A percentile compares a stretch with the other conserved stretches of the same genome.
Conservation (phyloP, 352 stramenopile genomes). For the Phytophthora nicotianae region DNA sequence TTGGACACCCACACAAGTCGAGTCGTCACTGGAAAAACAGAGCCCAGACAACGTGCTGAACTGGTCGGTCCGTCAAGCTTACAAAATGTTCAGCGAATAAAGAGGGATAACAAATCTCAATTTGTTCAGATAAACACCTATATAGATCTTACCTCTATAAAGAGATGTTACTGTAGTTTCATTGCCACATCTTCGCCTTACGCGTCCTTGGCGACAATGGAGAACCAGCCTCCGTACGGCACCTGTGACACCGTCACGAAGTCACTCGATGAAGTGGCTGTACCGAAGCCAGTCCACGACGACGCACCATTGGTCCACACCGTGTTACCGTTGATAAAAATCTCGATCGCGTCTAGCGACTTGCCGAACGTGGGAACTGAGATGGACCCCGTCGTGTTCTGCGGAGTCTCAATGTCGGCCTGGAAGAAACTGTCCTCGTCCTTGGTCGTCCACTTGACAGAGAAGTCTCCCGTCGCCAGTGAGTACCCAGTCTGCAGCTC, state of each 20-base stretch:
- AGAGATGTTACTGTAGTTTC: too few relatives aligned
- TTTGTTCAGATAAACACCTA: too few relatives aligned
- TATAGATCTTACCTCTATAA: too few relatives aligned
- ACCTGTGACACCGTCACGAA: conserved; percentile 31
- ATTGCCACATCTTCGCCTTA: too few relatives aligned
- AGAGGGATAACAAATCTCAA: too few relatives aligned
- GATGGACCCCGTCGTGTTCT: conserved; percentile 33
- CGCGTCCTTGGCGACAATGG: conserved; percentile 24
- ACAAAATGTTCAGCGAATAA: too few relatives aligned
- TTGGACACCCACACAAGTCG: not conserved
- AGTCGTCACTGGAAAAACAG: not conserved
- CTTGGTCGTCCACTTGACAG: conserved; percentile 32
- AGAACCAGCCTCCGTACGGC: conserved; percentile 14
- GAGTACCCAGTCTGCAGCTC: conserved; percentile 37
- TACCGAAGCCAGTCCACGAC: conserved; percentile 16
- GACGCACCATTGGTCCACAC: conserved; percentile 30
- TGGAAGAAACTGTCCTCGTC: conserved; percentile 29
- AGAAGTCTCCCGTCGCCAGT: conserved; percentile 23
- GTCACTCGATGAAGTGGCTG: conserved; percentile 10
- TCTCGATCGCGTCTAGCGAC: conserved; percentile 22
- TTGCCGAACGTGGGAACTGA: conserved; percentile 40
- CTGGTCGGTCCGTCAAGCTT: too few relatives aligned
- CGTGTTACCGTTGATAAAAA: conserved; percentile 38
- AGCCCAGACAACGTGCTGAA: too few relatives aligned
- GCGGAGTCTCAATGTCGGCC: conserved; percentile 16